Base-by-base conservation (phyloP, 192 early-diverging fungal species). In the Umbelopsis vinacea region DNA sequence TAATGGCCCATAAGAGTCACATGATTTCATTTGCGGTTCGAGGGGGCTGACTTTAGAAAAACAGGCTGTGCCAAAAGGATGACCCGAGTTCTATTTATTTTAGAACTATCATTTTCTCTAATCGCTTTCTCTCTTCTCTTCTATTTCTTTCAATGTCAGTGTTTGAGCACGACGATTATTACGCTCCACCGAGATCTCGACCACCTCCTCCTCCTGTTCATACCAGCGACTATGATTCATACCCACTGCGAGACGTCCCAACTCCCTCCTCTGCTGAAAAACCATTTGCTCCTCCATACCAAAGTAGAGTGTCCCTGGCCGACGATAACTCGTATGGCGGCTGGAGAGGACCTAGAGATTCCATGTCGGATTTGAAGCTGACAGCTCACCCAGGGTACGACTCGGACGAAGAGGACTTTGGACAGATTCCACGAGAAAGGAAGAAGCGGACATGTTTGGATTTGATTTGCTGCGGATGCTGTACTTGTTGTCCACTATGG, bases 401-500 rank as follows among this genome's bases (percentile, higher is more conserved):
- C 35, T 48, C 57, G 10, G 52, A 57, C 40, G 52, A 57, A 8
- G 45, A 47, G n/a, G 33, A 52, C 48, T 46, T 45, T 67, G 46
- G 48, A 46, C 50, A 33, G 24, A 76, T 22, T 48, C 38, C 52
- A 29, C 38, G 52, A 46, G 68, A 57, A 53, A 46, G 53, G n/a
- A 52, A 73, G 19, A 68, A 55, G 76, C 7, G 55, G 71, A 63
- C 57, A 10, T 78, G 76, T 29, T 52, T 73, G 3, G 76, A 78
- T 45, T 74, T 70, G 33, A 35, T 71, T 11, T 79, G 77, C 46
- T 79, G 77, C 53, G 72, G 70, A 6, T 79, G 77, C 7, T 74
- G 72, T 55, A 71, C 69, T 5, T 74, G 76, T 6, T 71, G 71
- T 40, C 77, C 77, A 17, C 70, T 66, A 14, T 85, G 84, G 70